These are phyloP conservation scores for Colletotrichum plurivorum DNA, from an alignment of 2,329 filamentous ascomycete species.

Conservation along the genomic window DNA sequence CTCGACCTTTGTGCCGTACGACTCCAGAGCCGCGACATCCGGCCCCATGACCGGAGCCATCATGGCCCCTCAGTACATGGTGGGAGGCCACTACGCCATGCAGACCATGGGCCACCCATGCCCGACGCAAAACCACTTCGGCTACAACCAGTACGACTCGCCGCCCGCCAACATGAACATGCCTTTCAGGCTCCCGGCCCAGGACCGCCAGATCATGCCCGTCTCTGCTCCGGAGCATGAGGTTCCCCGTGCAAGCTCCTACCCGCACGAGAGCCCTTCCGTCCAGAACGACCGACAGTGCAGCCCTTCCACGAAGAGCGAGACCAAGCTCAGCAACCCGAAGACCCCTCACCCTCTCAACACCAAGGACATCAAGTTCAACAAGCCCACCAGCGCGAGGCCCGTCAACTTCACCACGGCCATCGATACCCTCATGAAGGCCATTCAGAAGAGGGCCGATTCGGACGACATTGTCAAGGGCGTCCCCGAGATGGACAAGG, in stretches of 20 bases:
- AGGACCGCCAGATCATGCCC: slow-evolving; percentile 47
- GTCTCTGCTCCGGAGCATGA: slow-evolving; percentile 28
- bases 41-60: slow-evolving; percentile 58
- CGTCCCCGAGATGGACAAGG: slow-evolving; percentile 37
- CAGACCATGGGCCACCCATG: slow-evolving; percentile 59
- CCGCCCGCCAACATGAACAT: slow-evolving; percentile 50
- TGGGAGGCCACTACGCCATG: slow-evolving; percentile 61
- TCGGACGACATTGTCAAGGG: slow-evolving; percentile 48
- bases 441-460: slow-evolving; percentile 79
- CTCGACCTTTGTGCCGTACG: slow-evolving; percentile 63
- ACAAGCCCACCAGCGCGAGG: slow-evolving; percentile 61
- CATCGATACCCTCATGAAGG: slow-evolving; percentile 90
- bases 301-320: slow-evolving; percentile 37
- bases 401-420: slow-evolving; percentile 82
- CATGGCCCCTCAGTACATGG: slow-evolving; percentile 63
- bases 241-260: slow-evolving; percentile 35
- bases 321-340: slow-evolving; percentile 30
- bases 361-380: slow-evolving; percentile 60
- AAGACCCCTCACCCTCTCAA: slow-evolving; percentile 42
- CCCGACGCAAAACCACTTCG: slow-evolving; percentile 58
- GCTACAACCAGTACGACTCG: slow-evolving; percentile 59
- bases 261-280: slow-evolving; percentile 29
- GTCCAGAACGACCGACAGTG: slow-evolving; percentile 27
- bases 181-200: slow-evolving; percentile 48
- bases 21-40: slow-evolving; percentile 56